Conservation (phyloP, 1,284 basidiomycete genomes). For the Chiua sp. region DNA sequence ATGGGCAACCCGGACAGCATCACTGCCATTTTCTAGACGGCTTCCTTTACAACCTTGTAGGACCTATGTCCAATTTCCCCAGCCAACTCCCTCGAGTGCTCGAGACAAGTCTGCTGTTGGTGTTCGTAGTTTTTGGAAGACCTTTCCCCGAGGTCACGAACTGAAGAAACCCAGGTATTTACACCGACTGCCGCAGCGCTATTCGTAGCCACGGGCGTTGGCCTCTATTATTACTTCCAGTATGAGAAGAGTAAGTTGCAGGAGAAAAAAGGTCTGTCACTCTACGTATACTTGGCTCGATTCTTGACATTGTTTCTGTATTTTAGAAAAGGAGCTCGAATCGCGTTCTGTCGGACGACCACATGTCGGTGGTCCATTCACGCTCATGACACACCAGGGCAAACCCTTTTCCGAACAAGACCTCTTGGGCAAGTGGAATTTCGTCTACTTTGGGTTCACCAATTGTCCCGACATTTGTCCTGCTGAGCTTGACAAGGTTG, state of each 20-base stretch:
- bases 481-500: slow-evolving; percentile 97
- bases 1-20: slow-evolving; percentile 15
- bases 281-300: not conserved
- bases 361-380: slow-evolving; percentile 91
- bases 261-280: slow-evolving; percentile 66
- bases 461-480: slow-evolving; percentile 99
- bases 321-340: slow-evolving; percentile 68
- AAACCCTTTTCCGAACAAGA: slow-evolving; percentile 84
- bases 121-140: slow-evolving; percentile 35
- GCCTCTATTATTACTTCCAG: slow-evolving; percentile 89
- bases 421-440: slow-evolving; percentile 83
- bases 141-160: not conserved
- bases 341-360: slow-evolving; percentile 68
- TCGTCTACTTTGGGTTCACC: slow-evolving; percentile 98
- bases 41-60: slow-evolving; percentile 8
- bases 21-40: not conserved
- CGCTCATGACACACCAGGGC: slow-evolving; percentile 70
- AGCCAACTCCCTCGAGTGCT: slow-evolving; percentile 28
- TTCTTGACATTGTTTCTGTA: not conserved
- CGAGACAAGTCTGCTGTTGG: slow-evolving; percentile 50
- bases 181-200: slow-evolving; percentile 84
- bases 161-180: slow-evolving; percentile 71
- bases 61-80: slow-evolving; percentile 26
- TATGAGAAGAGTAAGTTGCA: slow-evolving; percentile 84
- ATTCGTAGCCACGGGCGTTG: slow-evolving; percentile 84